A percentile compares a stretch with the other conserved stretches of the same genome.
These are phyloP conservation scores for Kwoniella dendrophila DNA, from an alignment of 768 basidiomycete species.

Conservation along the genomic window DNA sequence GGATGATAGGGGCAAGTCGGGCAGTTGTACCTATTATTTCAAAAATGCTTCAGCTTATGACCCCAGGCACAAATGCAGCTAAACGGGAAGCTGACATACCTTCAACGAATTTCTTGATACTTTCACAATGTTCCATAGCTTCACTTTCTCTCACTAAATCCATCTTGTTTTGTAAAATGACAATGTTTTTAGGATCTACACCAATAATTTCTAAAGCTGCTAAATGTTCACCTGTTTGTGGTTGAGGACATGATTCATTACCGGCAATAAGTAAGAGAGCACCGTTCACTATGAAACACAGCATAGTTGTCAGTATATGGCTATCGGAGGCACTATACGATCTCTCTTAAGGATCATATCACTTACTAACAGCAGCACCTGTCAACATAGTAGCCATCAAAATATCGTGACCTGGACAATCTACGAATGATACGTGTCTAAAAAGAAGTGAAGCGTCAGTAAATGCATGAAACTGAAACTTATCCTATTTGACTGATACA, in stretches of 20 bases:
- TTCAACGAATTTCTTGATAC: conserved; percentile 92
- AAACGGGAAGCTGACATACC: conserved; percentile 60
- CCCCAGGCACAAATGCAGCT: neutral
- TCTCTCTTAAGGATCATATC: no score
- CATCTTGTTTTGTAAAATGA: conserved; percentile 98
- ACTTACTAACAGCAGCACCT: conserved; percentile 86
- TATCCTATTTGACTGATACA: no score
- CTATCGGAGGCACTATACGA: no score
- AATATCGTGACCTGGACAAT: conserved; percentile 94
- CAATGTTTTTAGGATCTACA: conserved; percentile 78
- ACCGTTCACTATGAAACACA: conserved; percentile 75
- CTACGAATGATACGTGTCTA: conserved; percentile 96
- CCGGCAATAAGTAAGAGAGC: conserved; percentile 92
- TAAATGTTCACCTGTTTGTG: conserved; percentile 97
- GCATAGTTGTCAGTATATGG: neutral
- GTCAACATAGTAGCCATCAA: conserved; percentile 99
- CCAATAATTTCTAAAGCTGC: conserved; percentile 99
- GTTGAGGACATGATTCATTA: conserved; percentile 98
- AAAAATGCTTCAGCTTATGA: conserved; percentile 4
- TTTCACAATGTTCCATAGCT: conserved; percentile 93
- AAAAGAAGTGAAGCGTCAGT: neutral
- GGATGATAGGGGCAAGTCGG: conserved; percentile 94
- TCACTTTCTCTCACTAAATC: conserved; percentile 95
- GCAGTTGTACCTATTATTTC: conserved; percentile 79
- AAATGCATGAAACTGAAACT: neutral